Percentiles rank a stretch among this genome's conserved stretches.
These are phyloP conservation scores for Agrostemma githago DNA, from an alignment of 148 eudicot genomes.

Conservation along the genomic window DNA sequence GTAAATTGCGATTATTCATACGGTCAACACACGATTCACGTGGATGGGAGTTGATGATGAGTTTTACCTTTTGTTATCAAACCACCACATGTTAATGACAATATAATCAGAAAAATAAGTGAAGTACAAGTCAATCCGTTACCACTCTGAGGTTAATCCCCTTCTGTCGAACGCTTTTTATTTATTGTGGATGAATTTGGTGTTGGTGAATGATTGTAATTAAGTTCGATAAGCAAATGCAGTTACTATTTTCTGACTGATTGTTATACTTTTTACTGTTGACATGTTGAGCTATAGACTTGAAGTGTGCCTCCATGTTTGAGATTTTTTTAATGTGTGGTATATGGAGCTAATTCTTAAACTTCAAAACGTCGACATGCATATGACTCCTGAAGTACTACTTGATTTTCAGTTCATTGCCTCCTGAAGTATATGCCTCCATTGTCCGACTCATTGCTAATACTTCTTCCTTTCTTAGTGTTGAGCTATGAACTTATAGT, in stretches of 20 bases:
- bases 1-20: not conserved
- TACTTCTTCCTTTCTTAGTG: no score
- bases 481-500: no score
- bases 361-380: not conserved
- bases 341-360: not conserved
- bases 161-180: not conserved
- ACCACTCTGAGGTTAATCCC: not conserved
- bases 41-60: not conserved
- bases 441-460: not conserved
- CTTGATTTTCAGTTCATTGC: not conserved
- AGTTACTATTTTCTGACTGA: not conserved
- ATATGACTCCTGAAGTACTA: not conserved
- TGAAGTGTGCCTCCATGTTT: not conserved
- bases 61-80: not conserved
- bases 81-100: not conserved
- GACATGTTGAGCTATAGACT: not conserved
- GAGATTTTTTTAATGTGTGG: not conserved
- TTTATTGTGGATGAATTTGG: conserved; percentile 8
- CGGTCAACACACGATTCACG: not conserved
- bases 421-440: not conserved
- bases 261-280: not conserved
- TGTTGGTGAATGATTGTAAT: not conserved
- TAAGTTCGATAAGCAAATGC: not conserved
- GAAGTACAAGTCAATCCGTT: not conserved
- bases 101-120: no score